Percentiles rank a stretch among this genome's conserved stretches.
Evolutionary conservation across 441 rosid species (phyloP).

Genomic region (Geranium incanum): DNA sequence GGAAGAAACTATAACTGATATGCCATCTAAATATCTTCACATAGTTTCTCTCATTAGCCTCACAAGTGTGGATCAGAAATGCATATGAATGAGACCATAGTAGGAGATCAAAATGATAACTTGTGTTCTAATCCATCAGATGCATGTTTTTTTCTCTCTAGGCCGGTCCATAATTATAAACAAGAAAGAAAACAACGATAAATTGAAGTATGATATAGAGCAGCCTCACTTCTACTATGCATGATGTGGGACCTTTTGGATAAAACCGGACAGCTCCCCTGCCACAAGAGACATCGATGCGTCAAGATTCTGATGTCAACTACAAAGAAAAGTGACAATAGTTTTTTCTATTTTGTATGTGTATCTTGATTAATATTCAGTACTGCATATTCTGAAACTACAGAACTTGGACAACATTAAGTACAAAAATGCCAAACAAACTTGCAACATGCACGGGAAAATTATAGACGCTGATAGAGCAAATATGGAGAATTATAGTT

Average conservation of each 20-base stretch:
- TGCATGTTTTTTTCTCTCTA: too few species aligned
- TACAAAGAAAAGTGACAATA: not conserved
- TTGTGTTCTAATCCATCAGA: too few species aligned
- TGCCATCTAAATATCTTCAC: not conserved
- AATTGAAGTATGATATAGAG: slow-evolving; percentile 14
- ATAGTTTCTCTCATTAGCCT: too few species aligned
- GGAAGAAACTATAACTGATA: not conserved
- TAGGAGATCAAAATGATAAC: too few species aligned
- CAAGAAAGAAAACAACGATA: slow-evolving; percentile 3
- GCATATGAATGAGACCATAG: not conserved
- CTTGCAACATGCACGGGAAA: not conserved
- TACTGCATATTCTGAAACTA: not conserved
- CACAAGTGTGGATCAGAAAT: not conserved
- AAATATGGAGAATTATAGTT: not conserved
- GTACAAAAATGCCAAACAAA: not conserved
- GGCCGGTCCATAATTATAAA: too few species aligned
- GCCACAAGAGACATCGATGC: slow-evolving; percentile 26
- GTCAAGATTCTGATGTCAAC: slow-evolving; percentile 16
- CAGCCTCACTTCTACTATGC: slow-evolving; percentile 63
- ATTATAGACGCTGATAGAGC: not conserved
- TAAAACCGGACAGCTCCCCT: slow-evolving; percentile 89
- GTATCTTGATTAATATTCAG: not conserved
- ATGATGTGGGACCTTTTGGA: slow-evolving; percentile 70
- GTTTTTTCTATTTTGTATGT: not conserved
- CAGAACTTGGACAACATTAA: not conserved